Evolutionary conservation across 129 eudicot species (phyloP).

Genomic region (Dittrichia graveolens): DNA sequence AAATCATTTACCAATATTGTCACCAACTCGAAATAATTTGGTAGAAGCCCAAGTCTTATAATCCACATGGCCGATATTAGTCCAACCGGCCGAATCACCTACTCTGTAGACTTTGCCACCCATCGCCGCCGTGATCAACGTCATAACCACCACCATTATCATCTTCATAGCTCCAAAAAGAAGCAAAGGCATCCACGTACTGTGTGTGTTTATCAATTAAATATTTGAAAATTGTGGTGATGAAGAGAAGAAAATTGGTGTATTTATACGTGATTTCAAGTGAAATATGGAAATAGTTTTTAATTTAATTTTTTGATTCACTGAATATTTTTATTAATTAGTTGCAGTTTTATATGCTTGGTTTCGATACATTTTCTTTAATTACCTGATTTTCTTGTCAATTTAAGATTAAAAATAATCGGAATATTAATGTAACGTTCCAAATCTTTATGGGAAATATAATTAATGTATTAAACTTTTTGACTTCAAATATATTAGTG

Average conservation of each 20-base stretch:
- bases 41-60: constrained; percentile 57
- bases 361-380: constrained; percentile 12
- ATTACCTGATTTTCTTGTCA: not conserved
- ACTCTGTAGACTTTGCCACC: constrained; percentile 51
- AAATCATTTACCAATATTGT: constrained; percentile 40
- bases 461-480: constrained; percentile 3
- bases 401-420: constrained; percentile 2
- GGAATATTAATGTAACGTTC: constrained; percentile 16
- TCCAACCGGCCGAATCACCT: constrained; percentile 65
- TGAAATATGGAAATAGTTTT: constrained; percentile 17
- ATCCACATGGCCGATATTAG: constrained; percentile 37
- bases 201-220: not conserved
- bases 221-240: not conserved
- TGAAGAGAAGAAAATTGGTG: not conserved
- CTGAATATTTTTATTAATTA: constrained; percentile 21
- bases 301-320: constrained; percentile 20
- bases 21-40: constrained; percentile 54
- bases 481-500: not conserved
- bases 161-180: constrained; percentile 14
- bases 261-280: constrained; percentile 17
- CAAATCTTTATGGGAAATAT: constrained; percentile 26
- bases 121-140: constrained; percentile 15
- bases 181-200: too few species aligned
- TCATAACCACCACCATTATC: constrained; percentile 3
- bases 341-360: constrained; percentile 23